These are phyloP conservation scores for Ichthyophonus hoferi DNA, from an alignment of 208 protist species.

Conservation along the genomic window DNA sequence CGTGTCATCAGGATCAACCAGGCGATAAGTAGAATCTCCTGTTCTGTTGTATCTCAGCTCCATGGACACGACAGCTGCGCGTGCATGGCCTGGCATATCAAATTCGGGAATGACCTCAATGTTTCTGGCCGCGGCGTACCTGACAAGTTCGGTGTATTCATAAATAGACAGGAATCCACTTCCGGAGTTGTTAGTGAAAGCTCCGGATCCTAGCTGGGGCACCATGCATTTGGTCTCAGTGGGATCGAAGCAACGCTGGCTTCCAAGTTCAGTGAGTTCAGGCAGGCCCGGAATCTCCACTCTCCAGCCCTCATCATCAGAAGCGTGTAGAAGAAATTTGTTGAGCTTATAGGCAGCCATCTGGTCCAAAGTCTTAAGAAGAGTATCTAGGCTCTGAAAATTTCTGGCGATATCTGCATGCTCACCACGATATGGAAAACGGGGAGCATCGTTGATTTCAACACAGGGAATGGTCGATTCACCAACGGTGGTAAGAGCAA, in stretches of 20 bases:
- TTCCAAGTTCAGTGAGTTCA: not conserved
- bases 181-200: not conserved
- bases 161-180: not conserved
- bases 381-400: not conserved
- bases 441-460: not conserved
- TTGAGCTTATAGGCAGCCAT: conserved; percentile 14
- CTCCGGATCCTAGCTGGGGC: not conserved
- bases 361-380: not conserved
- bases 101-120: conserved; percentile 14
- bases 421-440: not conserved
- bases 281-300: conserved; percentile 1
- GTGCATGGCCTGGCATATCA: conserved; percentile 11
- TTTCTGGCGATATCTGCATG: not conserved
- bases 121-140: not conserved
- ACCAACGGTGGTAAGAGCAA: not conserved
- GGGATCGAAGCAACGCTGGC: not conserved
- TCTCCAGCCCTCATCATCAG: not conserved
- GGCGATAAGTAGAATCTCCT: not conserved
- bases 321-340: not conserved
- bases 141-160: not conserved
- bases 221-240: conserved; percentile 1
- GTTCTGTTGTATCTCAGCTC: not conserved
- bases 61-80: not conserved
- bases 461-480: not conserved
- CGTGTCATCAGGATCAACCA: not conserved